Evolutionary conservation across 768 basidiomycete species (phyloP), one percentile per base, ranked within the genome.

Genomic region (Plicaturopsis crispa): DNA sequence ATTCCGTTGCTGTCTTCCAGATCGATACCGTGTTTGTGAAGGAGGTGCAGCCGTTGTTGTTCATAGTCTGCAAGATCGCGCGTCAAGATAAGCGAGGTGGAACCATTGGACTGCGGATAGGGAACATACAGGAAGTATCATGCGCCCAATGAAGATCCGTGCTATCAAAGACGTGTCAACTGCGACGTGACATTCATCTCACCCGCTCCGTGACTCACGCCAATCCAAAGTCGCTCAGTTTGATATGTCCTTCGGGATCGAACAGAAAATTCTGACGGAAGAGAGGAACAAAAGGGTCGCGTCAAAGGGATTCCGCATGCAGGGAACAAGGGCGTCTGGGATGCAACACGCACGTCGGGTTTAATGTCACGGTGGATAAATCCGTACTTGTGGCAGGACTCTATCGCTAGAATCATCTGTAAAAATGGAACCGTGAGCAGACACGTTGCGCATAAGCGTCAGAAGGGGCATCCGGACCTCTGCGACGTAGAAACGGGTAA

Each of bases 361-460:
- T 96, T 93, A 63, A 97, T 93, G 66, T 99, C 94, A 44, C 94
- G 78, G 66, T 98, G 94, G 53, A 98, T 96, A 65, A 93, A 98
- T 7, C 93, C 93, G 50, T 87, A 80, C 57, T 81, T 83, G 64
- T 96, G 92, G 57, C 90, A 93, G 44, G 83, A 84, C 57, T 93
- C 85, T 45, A 98, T 82, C 21, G 90, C 89, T 14, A 97, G 74
- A 42, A 98, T 71, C 92, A 96, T 96, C 88, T 90, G 54, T n/a
- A 45, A 47, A 26, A 35, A 13, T 24, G 19, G 35, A 33, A 14
- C 6, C 31, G 50, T 56, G 49, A 38, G 23, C 46, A 46, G 37
- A 39, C 34, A 47, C 41, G 43, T 46, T 44, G 28, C 14, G 23
- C 22, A 31, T 24, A 38, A 19, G 43, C 53, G 44, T 36, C 26